phyloP scores from a whole-genome alignment of 495 filamentous ascomycete species.

The Xylaria acuta region DNA sequence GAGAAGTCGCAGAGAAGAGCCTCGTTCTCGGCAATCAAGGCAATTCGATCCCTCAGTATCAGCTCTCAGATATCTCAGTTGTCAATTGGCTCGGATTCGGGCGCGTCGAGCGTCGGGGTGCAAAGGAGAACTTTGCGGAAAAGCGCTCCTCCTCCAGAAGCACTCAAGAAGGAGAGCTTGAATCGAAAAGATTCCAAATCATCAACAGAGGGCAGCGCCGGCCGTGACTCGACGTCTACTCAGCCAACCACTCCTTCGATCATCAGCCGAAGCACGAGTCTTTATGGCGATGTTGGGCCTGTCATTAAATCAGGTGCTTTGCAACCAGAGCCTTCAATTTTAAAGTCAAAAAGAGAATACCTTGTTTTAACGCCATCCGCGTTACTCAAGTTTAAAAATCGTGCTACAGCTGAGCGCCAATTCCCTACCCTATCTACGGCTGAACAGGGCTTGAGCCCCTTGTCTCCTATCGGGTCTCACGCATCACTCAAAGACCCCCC shows the following conservation, averaged over 20 bases:
- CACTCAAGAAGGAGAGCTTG: constrained; percentile 32
- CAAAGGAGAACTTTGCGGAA: constrained; percentile 34
- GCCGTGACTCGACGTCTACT: constrained; percentile 37
- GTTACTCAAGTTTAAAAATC: constrained; percentile 79
- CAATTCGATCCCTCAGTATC: constrained; percentile 38
- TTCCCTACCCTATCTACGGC: constrained; percentile 43
- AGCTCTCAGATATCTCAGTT: constrained; percentile 39
- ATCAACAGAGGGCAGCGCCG: constrained; percentile 34
- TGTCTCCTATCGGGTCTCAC: constrained; percentile 31
- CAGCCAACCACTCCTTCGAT: constrained; percentile 38
- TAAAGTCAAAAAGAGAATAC: constrained; percentile 87
- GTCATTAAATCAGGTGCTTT: constrained; percentile 64
- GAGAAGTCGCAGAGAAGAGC: constrained; percentile 33
- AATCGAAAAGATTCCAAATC: constrained; percentile 37
- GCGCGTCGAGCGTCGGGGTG: constrained; percentile 22
- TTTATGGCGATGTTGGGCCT: constrained; percentile 28
- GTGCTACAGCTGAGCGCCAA: constrained; percentile 62
- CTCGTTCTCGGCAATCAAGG: constrained; percentile 39
- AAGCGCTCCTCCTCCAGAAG: constrained; percentile 30
- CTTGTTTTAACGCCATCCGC: constrained; percentile 89
- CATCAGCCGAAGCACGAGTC: constrained; percentile 33
- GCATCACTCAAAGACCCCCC: constrained; percentile 33
- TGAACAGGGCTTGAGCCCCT: constrained; percentile 18
- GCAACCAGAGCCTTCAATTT: constrained; percentile 78
- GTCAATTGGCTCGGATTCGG: constrained; percentile 34